Conservation (phyloP, 2,329 filamentous ascomycete genomes). For the Sporothrix pallida region DNA sequence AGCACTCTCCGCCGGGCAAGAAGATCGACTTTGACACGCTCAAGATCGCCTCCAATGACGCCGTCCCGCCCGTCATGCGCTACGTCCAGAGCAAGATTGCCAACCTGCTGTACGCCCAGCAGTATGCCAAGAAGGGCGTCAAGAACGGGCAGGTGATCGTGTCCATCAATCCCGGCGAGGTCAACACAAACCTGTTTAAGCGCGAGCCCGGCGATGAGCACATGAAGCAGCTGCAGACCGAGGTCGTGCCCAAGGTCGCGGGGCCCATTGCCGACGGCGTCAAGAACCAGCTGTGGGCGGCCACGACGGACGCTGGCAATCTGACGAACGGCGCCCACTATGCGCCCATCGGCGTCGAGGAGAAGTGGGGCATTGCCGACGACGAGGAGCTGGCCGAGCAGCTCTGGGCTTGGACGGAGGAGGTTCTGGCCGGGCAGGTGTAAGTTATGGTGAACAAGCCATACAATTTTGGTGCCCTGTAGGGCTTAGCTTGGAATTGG, state of each 20-base stretch:
- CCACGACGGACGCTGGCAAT: constrained; percentile 41
- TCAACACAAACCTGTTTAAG: constrained; percentile 40
- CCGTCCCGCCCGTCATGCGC: constrained; percentile 35
- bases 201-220: constrained; percentile 42
- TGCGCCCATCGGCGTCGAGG: constrained; percentile 43
- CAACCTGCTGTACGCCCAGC: constrained; percentile 43
- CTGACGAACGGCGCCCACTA: constrained; percentile 46
- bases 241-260: constrained; percentile 24
- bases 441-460: neutral
- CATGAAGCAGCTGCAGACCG: constrained; percentile 28
- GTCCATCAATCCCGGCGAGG: constrained; percentile 43
- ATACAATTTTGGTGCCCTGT: neutral
- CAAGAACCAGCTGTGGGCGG: constrained; percentile 52
- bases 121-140: constrained; percentile 42
- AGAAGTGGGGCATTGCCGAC: constrained; percentile 34
- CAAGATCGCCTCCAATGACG: constrained; percentile 14
- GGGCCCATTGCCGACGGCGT: constrained; percentile 26
- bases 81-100: constrained; percentile 47
- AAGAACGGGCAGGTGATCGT: constrained; percentile 40
- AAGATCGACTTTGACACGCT: constrained; percentile 26
- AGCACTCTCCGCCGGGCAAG: constrained; percentile 32
- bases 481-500: neutral
- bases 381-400: constrained; percentile 40
- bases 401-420: constrained; percentile 46
- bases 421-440: constrained; percentile 40